Percentiles rank a stretch among this genome's conserved stretches.
Evolutionary conservation across 495 filamentous ascomycete species (phyloP).

Genomic region (Hypoxylon perforatum): DNA sequence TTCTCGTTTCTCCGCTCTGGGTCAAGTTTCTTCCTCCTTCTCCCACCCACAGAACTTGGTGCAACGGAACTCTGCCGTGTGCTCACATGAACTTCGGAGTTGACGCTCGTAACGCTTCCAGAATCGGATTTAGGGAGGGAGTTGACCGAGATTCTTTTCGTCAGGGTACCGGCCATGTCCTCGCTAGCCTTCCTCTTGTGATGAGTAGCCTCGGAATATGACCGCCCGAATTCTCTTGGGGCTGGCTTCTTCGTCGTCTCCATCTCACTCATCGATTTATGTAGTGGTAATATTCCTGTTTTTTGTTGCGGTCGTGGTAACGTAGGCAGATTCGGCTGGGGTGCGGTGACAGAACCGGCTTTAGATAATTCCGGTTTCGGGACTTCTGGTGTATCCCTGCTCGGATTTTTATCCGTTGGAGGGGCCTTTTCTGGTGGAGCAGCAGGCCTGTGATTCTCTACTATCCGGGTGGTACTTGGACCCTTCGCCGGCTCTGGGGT

Average conservation of each 20-base stretch:
- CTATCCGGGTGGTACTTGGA: conserved; percentile 5
- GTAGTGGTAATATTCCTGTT: neutral
- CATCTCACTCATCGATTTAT: conserved; percentile 26
- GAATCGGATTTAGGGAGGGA: conserved; percentile 22
- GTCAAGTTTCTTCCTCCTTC: conserved; percentile 20
- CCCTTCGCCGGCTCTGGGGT: neutral
- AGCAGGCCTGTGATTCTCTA: neutral
- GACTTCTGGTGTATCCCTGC: neutral
- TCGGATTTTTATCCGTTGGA: neutral
- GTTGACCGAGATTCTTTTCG: conserved; percentile 35
- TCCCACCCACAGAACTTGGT: conserved; percentile 9
- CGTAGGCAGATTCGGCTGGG: neutral
- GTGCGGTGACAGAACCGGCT: neutral
- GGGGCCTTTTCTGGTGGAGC: neutral
- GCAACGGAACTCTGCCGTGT: conserved; percentile 11
- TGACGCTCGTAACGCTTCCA: conserved; percentile 4
- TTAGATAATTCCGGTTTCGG: neutral
- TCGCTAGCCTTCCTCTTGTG: conserved; percentile 36
- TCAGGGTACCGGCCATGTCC: conserved; percentile 12
- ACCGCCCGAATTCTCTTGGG: conserved; percentile 20
- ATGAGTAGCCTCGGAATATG: conserved; percentile 26
- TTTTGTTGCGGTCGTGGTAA: neutral
- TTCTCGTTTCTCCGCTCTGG: conserved; percentile 23
- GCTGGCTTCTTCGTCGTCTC: conserved; percentile 24
- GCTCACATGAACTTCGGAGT: conserved; percentile 7